These are phyloP conservation scores for Chamaecrista fasciculata DNA, from an alignment of 306 rosid genomes.

Conservation along the genomic window DNA sequence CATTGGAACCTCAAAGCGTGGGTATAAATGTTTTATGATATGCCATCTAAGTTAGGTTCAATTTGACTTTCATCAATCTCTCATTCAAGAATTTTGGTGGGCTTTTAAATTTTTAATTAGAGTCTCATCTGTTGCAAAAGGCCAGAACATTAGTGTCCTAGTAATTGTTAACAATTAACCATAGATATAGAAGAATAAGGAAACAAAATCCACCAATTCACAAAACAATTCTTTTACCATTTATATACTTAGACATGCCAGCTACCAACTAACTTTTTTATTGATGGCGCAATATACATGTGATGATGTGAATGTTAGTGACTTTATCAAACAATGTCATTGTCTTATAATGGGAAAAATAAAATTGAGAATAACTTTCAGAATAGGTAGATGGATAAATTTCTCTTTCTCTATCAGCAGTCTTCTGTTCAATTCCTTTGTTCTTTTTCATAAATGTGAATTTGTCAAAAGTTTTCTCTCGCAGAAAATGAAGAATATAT, in stretches of 20 bases:
- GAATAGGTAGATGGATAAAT: slow-evolving; percentile 11
- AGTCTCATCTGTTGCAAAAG: slow-evolving; percentile 3
- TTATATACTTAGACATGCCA: background rate
- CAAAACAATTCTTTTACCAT: background rate
- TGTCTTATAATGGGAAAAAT: background rate
- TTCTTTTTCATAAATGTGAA: background rate
- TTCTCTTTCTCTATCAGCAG: background rate
- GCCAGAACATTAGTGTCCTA: background rate
- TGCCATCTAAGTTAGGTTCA: background rate
- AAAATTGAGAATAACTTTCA: background rate
- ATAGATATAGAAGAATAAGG: background rate
- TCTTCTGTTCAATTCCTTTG: background rate
- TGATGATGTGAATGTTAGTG: background rate
- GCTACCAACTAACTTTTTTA: background rate
- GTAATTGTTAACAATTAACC: too few species aligned
- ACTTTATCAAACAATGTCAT: background rate
- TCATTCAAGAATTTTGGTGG: background rate
- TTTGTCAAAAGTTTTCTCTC: background rate
- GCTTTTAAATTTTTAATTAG: background rate
- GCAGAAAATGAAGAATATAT: background rate
- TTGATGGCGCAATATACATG: background rate
- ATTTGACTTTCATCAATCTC: background rate
- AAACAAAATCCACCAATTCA: background rate
- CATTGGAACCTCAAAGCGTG: background rate
- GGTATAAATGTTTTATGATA: background rate